Evolutionary conservation across 257 asterid species (phyloP).

Genomic region (Apocynum venetum): DNA sequence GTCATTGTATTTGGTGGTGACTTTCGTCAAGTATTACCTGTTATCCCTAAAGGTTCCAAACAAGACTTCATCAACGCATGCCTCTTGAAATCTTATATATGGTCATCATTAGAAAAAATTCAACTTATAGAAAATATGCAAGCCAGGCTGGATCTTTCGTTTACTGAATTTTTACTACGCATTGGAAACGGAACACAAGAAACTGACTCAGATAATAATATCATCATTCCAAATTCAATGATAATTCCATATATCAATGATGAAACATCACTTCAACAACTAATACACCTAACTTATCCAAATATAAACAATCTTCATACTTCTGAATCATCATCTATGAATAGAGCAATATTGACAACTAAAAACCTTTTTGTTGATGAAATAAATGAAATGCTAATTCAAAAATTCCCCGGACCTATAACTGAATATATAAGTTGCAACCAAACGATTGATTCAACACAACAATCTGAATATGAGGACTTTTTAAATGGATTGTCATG

Average conservation of each 20-base stretch:
- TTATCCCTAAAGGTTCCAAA: not conserved
- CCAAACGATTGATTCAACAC: not conserved
- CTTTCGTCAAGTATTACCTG: no score
- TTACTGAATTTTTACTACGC: no score
- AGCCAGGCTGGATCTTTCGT: no score
- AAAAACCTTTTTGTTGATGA: not conserved
- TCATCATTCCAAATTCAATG: not conserved
- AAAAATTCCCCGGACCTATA: not conserved
- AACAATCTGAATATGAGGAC: not conserved
- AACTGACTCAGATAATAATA: no score
- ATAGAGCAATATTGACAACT: not conserved
- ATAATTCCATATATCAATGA: not conserved
- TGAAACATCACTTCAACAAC: not conserved
- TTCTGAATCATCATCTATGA: not conserved
- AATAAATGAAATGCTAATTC: no score
- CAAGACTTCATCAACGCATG: no score
- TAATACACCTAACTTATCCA: not conserved
- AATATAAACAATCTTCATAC: no score
- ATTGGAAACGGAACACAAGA: not conserved
- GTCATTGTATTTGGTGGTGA: no score
- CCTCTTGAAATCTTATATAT: no score
- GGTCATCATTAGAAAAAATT: not conserved
- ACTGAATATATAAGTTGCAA: no score
- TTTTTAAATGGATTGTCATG: not conserved
- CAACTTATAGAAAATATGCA: not conserved